phyloP scores from a whole-genome alignment of 2,329 filamentous ascomycete species.

The Juglanconis oblonga region DNA sequence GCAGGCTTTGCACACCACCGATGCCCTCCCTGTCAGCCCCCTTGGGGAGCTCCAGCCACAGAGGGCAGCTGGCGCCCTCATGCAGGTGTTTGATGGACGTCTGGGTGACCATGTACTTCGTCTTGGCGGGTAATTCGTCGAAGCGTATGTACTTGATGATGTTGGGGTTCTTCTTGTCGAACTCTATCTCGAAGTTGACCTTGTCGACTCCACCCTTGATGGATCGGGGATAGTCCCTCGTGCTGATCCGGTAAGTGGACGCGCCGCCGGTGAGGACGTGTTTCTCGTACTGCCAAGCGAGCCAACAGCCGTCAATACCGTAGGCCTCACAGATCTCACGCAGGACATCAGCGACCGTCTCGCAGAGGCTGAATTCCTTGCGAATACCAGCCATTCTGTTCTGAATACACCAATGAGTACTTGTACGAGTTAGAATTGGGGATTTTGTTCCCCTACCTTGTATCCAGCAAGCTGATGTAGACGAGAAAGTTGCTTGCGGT shows the following conservation, averaged over 20 bases:
- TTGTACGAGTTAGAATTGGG: neutral
- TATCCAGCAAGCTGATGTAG: neutral
- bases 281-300: slow-evolving; percentile 11
- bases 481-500: neutral
- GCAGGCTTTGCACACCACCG: neutral
- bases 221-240: neutral
- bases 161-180: slow-evolving; percentile 4
- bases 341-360: slow-evolving; percentile 2
- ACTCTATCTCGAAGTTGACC: slow-evolving; percentile 10
- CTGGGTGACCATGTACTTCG: slow-evolving; percentile 10
- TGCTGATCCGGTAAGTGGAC: neutral
- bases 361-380: neutral
- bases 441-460: neutral
- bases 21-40: neutral
- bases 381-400: neutral
- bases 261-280: neutral
- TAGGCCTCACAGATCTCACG: neutral
- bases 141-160: slow-evolving; percentile 8
- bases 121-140: neutral
- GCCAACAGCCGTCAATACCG: slow-evolving; percentile 8
- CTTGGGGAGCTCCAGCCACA: slow-evolving; percentile 7
- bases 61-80: neutral
- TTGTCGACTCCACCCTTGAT: neutral
- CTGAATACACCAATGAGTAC: neutral
- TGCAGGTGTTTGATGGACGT: slow-evolving; percentile 11